These are phyloP conservation scores for Geranomyces variabilis DNA, from an alignment of 192 early-diverging fungal genomes.

Conservation along the genomic window DNA sequence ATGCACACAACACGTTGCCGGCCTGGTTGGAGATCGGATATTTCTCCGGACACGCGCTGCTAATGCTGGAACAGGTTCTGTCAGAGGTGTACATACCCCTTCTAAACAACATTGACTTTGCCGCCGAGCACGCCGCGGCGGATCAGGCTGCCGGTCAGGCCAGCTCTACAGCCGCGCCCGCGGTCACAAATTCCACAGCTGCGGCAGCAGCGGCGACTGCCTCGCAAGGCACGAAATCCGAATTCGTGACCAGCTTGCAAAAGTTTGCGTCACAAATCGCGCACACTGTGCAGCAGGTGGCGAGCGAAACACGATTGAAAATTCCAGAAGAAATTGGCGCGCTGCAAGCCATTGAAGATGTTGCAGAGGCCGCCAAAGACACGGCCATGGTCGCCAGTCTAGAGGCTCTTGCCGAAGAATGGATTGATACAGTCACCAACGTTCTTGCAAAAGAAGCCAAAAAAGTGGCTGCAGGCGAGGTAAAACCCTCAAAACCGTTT, in stretches of 20 bases:
- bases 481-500: conserved; percentile 10
- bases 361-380: conserved; percentile 45
- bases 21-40: conserved; percentile 58
- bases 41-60: conserved; percentile 54
- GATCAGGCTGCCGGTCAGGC: conserved; percentile 5
- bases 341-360: conserved; percentile 38
- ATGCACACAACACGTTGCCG: conserved; percentile 39
- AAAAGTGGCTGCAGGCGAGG: conserved; percentile 56
- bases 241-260: conserved; percentile 54
- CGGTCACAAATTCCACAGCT: background rate
- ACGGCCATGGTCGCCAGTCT: conserved; percentile 33
- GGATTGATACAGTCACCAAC: conserved; percentile 58
- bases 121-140: conserved; percentile 9
- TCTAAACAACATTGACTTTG: conserved; percentile 42
- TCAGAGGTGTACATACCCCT: conserved; percentile 62
- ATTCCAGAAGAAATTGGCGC: conserved; percentile 57
- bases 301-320: conserved; percentile 58
- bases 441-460: conserved; percentile 53
- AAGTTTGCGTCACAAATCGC: conserved; percentile 56
- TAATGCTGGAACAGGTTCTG: conserved; percentile 62
- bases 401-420: conserved; percentile 58
- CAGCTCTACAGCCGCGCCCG: conserved; percentile 8
- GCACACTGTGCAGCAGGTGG: conserved; percentile 62
- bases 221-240: conserved; percentile 38
- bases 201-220: background rate